Evolutionary conservation across 208 protist species (phyloP).

Genomic region (Crithidia brevicula): DNA sequence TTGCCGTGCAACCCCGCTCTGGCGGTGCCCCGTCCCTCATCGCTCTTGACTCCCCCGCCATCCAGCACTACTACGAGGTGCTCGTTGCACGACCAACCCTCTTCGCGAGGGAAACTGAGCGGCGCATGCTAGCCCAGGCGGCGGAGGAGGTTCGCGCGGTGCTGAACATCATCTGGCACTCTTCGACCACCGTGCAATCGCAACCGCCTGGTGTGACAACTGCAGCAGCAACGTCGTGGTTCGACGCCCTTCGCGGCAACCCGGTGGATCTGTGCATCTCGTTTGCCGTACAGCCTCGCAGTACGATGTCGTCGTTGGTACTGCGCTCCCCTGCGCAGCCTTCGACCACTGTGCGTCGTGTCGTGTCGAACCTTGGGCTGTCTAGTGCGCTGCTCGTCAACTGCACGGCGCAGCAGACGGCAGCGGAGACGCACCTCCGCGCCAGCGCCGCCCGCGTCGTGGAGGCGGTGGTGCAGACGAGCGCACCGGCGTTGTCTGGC

Average conservation of each 20-base stretch:
- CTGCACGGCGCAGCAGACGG: slow-evolving; percentile 40
- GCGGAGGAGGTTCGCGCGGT: slow-evolving; percentile 18
- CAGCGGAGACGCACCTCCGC: slow-evolving; percentile 26
- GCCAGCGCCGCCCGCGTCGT: slow-evolving; percentile 22
- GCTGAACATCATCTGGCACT: slow-evolving; percentile 24
- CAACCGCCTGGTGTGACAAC: background rate
- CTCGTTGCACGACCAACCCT: slow-evolving; percentile 17
- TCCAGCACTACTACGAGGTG: slow-evolving; percentile 32
- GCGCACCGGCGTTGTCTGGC: background rate
- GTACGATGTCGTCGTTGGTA: background rate
- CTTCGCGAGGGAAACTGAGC: slow-evolving; percentile 16
- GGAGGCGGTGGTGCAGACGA: slow-evolving; percentile 22
- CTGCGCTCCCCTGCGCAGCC: background rate
- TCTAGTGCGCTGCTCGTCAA: slow-evolving; percentile 32
- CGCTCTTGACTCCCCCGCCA: slow-evolving; percentile 14
- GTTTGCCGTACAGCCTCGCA: slow-evolving; percentile 19
- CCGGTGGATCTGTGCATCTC: slow-evolving; percentile 19
- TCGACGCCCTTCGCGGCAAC: background rate
- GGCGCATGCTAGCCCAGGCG: slow-evolving; percentile 16
- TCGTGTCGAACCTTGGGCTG: slow-evolving; percentile 29
- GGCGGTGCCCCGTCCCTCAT: slow-evolving; percentile 27
- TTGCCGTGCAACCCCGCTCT: slow-evolving; percentile 18
- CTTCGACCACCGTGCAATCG: slow-evolving; percentile 7
- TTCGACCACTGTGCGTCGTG: background rate
- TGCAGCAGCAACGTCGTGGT: background rate